Evolutionary conservation across 208 protist species (phyloP).

Genomic region (Sergeia podlipaevii): DNA sequence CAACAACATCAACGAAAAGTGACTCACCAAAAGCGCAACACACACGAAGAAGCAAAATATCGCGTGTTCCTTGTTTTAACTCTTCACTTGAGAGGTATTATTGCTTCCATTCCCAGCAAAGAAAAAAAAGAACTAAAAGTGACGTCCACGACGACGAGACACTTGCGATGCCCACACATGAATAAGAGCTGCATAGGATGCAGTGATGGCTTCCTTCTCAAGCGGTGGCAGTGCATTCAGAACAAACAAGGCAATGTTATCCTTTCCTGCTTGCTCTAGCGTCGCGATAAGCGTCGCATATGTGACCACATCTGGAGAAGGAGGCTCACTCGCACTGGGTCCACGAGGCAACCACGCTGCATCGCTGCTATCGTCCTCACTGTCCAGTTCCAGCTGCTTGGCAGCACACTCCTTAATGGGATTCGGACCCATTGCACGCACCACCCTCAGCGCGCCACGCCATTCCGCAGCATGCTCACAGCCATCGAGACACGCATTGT

Average conservation of each 20-base stretch:
- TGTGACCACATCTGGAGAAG: slow-evolving; percentile 67
- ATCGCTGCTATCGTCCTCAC: slow-evolving; percentile 6
- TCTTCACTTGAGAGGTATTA: no score
- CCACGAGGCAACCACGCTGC: no score
- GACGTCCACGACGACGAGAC: no score
- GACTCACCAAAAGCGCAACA: no score
- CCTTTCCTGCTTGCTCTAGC: slow-evolving; percentile 75
- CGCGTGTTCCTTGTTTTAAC: no score
- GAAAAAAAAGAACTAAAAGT: background rate
- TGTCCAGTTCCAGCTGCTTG: slow-evolving; percentile 11
- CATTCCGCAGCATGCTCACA: slow-evolving; percentile 71
- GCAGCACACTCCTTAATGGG: slow-evolving; percentile 25
- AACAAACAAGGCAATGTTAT: slow-evolving; percentile 43
- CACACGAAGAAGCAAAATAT: no score
- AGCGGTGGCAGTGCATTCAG: slow-evolving; percentile 58
- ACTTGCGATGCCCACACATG: slow-evolving; percentile 83
- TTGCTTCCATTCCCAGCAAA: no score
- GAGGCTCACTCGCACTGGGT: slow-evolving; percentile 16
- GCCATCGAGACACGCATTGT: slow-evolving; percentile 56
- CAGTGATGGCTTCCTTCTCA: slow-evolving; percentile 81
- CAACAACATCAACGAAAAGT: no score
- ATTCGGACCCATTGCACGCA: slow-evolving; percentile 80
- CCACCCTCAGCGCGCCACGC: slow-evolving; percentile 47
- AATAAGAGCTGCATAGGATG: slow-evolving; percentile 83
- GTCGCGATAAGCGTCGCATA: slow-evolving; percentile 85